Conservation (phyloP, 257 asterid species). For the Catharanthus roseus region DNA sequence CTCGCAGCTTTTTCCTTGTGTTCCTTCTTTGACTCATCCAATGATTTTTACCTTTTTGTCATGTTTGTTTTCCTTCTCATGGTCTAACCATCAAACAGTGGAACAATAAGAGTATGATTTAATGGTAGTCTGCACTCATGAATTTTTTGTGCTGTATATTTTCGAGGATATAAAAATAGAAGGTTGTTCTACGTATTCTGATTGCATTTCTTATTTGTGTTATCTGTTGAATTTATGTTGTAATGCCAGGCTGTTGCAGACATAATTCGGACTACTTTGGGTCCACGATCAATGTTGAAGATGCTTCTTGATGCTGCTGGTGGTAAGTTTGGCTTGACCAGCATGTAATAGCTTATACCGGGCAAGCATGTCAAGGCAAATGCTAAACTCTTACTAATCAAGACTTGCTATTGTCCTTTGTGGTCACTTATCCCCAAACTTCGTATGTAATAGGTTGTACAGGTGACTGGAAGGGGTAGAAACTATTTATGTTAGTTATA, state of each 20-base stretch:
- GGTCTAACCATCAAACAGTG: background rate
- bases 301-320: constrained; percentile 89
- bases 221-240: constrained; percentile 8
- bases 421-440: background rate
- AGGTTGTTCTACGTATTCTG: background rate
- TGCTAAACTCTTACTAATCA: background rate
- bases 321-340: constrained; percentile 32
- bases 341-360: background rate
- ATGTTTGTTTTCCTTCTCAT: background rate
- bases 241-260: constrained; percentile 82
- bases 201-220: background rate
- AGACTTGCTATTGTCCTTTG: background rate
- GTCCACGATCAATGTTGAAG: constrained; percentile 90
- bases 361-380: background rate
- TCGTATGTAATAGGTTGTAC: background rate
- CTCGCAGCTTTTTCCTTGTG: background rate
- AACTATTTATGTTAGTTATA: background rate
- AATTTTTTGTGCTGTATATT: background rate
- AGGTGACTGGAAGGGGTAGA: background rate
- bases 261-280: constrained; percentile 87
- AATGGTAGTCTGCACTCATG: background rate
- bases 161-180: background rate
- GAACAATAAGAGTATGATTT: background rate
- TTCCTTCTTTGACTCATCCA: background rate
- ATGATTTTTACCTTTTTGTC: background rate